Percentiles rank a stretch among this genome's conserved stretches.
phyloP scores from a whole-genome alignment of 768 basidiomycete species.

The Dioszegia crocea region DNA sequence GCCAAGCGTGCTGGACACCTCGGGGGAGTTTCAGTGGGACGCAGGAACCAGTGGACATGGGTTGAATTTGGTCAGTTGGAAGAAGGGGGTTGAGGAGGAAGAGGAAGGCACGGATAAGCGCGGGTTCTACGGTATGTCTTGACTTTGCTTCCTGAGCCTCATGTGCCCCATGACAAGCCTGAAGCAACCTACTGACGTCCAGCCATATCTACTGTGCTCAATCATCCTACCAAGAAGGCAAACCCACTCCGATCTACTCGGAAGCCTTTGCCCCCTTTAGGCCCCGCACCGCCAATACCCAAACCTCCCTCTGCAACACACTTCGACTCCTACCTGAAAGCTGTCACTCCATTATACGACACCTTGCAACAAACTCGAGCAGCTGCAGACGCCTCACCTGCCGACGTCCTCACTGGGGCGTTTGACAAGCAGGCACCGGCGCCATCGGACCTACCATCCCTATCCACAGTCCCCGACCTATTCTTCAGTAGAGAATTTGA shows the following conservation, averaged over 20 bases:
- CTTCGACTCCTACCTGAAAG: conserved; percentile 47
- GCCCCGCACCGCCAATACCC: conserved; percentile 55
- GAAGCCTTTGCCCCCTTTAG: conserved; percentile 61
- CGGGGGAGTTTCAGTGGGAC: conserved; percentile 20
- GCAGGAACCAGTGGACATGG: conserved; percentile 23
- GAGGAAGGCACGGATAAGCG: conserved; percentile 52
- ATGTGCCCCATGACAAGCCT: too few species aligned
- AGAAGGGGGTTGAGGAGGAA: conserved; percentile 38
- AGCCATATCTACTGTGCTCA: conserved; percentile 93
- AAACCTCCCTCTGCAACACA: conserved; percentile 48
- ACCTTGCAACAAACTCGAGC: conserved; percentile 23
- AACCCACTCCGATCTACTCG: conserved; percentile 79
- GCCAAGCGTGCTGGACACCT: conserved; percentile 27
- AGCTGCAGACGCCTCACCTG: conserved; percentile 16
- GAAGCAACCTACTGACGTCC: conserved; percentile 18
- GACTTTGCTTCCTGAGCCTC: too few species aligned
- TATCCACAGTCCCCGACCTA: conserved; percentile 70
- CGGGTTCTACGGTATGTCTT: conserved; percentile 80
- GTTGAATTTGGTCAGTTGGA: conserved; percentile 47
- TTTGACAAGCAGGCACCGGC: conserved; percentile 24
- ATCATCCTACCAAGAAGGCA: conserved; percentile 77
- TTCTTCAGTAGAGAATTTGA: conserved; percentile 78
- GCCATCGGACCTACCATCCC: conserved; percentile 58
- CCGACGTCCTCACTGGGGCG: conserved; percentile 6
- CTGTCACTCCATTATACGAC: conserved; percentile 49